Evolutionary conservation across 139 green algal species (phyloP).

Genomic region (Zygnema circumcarinatum): DNA sequence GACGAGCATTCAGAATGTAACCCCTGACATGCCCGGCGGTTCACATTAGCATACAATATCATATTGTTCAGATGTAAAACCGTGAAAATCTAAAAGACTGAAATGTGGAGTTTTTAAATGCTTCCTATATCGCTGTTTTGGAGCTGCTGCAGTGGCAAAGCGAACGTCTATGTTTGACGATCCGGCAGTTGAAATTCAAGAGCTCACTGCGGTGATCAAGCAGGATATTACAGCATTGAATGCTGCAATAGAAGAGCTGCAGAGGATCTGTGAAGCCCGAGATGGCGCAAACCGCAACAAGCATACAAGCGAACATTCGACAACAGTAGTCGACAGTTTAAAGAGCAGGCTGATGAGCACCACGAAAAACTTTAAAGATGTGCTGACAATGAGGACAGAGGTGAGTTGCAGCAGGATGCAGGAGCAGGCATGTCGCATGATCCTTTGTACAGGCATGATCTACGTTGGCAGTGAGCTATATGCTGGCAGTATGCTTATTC

Average conservation of each 20-base stretch:
- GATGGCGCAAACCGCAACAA: slow-evolving; percentile 59
- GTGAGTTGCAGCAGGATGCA: slow-evolving; percentile 28
- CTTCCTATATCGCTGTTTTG: slow-evolving; percentile 24
- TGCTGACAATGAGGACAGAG: slow-evolving; percentile 90
- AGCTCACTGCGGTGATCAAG: slow-evolving; percentile 91
- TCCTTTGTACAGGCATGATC: neutral
- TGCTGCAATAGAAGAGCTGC: slow-evolving; percentile 79
- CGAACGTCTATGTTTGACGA: slow-evolving; percentile 97
- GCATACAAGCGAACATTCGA: slow-evolving; percentile 83
- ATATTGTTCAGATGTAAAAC: neutral
- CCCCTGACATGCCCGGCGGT: too few relatives aligned
- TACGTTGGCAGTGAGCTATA: too few relatives aligned
- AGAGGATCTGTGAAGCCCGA: slow-evolving; percentile 65
- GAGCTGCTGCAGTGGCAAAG: slow-evolving; percentile 79
- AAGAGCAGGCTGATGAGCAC: slow-evolving; percentile 81
- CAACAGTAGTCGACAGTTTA: slow-evolving; percentile 88
- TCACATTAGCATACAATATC: too few relatives aligned
- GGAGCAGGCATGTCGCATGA: neutral
- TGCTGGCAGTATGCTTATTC: too few relatives aligned
- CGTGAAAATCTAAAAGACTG: neutral
- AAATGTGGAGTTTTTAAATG: neutral
- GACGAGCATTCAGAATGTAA: too few relatives aligned
- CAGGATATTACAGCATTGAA: slow-evolving; percentile 82
- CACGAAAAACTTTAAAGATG: slow-evolving; percentile 91
- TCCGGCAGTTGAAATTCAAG: slow-evolving; percentile 88